Evolutionary conservation across 805 yeast species (phyloP).

Genomic region (Cyberlindnera maclurae): DNA sequence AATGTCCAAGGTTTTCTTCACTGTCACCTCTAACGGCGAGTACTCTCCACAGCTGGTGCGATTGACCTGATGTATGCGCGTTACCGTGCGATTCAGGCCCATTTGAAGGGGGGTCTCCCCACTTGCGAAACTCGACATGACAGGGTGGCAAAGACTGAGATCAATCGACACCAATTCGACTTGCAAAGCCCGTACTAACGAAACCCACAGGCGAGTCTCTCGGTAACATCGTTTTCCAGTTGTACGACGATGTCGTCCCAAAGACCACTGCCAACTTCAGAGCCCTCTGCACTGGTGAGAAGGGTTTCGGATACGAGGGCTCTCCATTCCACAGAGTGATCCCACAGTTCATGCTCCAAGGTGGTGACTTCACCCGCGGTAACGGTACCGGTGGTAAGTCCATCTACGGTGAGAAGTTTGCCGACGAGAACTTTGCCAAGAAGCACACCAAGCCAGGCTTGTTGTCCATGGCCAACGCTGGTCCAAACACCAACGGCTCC

Average conservation of each 20-base stretch:
- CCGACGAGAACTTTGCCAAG: slow-evolving; percentile 68
- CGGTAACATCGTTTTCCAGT: slow-evolving; percentile 82
- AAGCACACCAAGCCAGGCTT: slow-evolving; percentile 77
- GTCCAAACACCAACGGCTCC: slow-evolving; percentile 97
- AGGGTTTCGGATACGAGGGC: slow-evolving; percentile 88
- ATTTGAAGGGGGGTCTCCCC: neutral
- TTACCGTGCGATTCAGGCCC: neutral
- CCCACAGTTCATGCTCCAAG: slow-evolving; percentile 98
- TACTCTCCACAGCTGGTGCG: slow-evolving; percentile 1
- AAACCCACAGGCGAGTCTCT: slow-evolving; percentile 45
- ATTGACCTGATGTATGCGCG: too few relatives aligned
- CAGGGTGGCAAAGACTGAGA: neutral
- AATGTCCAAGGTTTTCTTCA: slow-evolving; percentile 76
- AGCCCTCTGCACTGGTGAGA: slow-evolving; percentile 91
- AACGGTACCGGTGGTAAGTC: slow-evolving; percentile 98
- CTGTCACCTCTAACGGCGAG: slow-evolving; percentile 67
- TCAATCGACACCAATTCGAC: neutral
- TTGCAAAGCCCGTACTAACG: slow-evolving; percentile 4
- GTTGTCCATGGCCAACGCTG: slow-evolving; percentile 96
- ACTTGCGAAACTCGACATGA: neutral
- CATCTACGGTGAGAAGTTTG: slow-evolving; percentile 73
- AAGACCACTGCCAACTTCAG: slow-evolving; percentile 96
- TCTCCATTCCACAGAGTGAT: slow-evolving; percentile 96
- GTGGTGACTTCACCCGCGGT: slow-evolving; percentile 89
- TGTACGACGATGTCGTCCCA: slow-evolving; percentile 87